Evolutionary conservation across 257 asterid genomes (phyloP).

Genomic region (Scutellaria galericulata): DNA sequence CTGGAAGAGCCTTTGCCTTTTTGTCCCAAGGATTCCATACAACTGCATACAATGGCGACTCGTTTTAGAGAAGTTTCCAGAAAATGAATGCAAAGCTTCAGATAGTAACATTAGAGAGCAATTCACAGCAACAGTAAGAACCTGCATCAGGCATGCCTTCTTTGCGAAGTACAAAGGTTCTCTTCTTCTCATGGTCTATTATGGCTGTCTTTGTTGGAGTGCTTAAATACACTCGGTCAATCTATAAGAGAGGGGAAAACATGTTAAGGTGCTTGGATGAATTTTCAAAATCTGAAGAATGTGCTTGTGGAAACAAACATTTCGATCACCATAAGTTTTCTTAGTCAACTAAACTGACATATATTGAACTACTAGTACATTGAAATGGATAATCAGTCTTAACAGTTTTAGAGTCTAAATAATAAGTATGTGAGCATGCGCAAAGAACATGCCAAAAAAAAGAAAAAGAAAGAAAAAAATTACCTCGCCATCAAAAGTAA

Average conservation of each 20-base stretch:
- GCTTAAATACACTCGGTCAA: constrained; percentile 77
- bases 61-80: constrained; percentile 26
- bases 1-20: constrained; percentile 75
- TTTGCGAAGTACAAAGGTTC: constrained; percentile 77
- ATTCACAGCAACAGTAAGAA: constrained; percentile 27
- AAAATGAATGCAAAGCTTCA: constrained; percentile 26
- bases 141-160: constrained; percentile 93
- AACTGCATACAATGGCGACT: constrained; percentile 48
- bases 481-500: constrained; percentile 91
- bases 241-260: constrained; percentile 46
- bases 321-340: not conserved
- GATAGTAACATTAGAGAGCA: constrained; percentile 10
- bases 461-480: constrained; percentile 11
- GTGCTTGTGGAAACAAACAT: not conserved
- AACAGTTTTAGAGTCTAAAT: not conserved
- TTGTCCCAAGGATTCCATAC: constrained; percentile 97
- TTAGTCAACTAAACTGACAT: constrained; percentile 20
- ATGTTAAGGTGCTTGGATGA: constrained; percentile 16
- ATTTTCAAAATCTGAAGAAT: constrained; percentile 7
- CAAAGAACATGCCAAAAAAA: constrained; percentile 11
- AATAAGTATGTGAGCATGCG: constrained; percentile 22
- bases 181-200: constrained; percentile 88
- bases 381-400: constrained; percentile 17
- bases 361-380: not conserved
- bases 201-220: constrained; percentile 84